Base-by-base conservation (phyloP, 371 early-diverging fungal genomes). In the Mucor lusitanicus region DNA sequence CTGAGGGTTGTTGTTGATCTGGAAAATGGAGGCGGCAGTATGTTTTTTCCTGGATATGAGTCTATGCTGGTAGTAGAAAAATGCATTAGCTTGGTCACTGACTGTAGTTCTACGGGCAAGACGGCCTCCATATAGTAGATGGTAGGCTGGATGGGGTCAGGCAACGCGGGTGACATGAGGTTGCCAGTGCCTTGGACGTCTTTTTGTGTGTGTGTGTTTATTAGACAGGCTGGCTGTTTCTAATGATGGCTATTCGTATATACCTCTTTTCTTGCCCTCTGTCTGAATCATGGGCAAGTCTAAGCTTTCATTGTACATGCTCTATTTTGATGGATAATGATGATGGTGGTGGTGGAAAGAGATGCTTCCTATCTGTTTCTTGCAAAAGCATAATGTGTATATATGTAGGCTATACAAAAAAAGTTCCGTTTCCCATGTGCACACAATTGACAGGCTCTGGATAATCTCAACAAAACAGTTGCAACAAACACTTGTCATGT, bases 111-210 rank as follows among this genome's bases (percentile, higher is more conserved):
- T 4, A 21, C 15, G 28, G 64, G 64, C 8, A 64, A 21, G 1
- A 40, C 40, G 5, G 64, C 57, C 21, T 64, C 57, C 64, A 64
- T 64, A 6, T 55, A 64, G 6, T 32, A 3, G 12, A 64, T 64
- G 33, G 57, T 64, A 1, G 64, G 64, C 33, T 64, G 64, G 6
- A 64, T 30, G 0, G 64, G 64, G 15, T n/a, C 37, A 15, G 57
- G 57, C n/a, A 63, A 12, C 8, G 54, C 21, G 3, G 55, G 55
- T 8, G 55, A 54, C 11, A 63, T 39, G 3, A 37, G 17, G 3
- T 39, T 63, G 27, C 37, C 28, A 40, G 11, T 56, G 6, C 44
- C 64, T 21, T 55, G 40, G 21, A 56, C 56, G 40, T 56, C 64
- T 53, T 37, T 6, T 23, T 7, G 11, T 44, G 11, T 12, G 3